Conservation (phyloP, 169 alveolate genomes). For the Blepharisma undulans region DNA sequence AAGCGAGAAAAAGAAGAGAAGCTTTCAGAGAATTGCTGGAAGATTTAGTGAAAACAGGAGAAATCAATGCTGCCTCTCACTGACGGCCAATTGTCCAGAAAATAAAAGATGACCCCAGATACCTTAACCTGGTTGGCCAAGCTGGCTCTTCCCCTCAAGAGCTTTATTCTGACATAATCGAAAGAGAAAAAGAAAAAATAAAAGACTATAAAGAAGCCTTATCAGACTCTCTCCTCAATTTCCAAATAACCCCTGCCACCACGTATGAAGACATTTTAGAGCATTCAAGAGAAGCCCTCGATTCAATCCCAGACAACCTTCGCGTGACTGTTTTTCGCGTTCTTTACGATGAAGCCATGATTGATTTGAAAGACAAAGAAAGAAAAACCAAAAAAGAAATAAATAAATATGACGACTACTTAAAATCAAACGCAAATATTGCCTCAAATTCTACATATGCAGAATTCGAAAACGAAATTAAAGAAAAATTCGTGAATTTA, state of each 20-base stretch:
- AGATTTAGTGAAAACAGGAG: conserved; percentile 15
- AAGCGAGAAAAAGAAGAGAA: conserved; percentile 52
- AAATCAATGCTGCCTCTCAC: conserved; percentile 35
- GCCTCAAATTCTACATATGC: conserved; percentile 16
- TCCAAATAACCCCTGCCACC: not conserved
- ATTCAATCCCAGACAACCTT: conserved; percentile 22
- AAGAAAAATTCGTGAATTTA: not conserved
- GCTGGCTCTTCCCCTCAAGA: conserved; percentile 50
- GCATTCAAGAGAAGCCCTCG: not conserved
- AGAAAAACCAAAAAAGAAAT: conserved; percentile 38
- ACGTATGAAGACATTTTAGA: not conserved
- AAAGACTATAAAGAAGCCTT: conserved; percentile 39
- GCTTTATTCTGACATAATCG: conserved; percentile 32
- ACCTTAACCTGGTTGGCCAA: conserved; percentile 39
- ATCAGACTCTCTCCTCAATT: not conserved
- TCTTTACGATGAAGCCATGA: conserved; percentile 15
- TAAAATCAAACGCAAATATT: conserved; percentile 21
- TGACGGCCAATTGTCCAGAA: conserved; percentile 30
- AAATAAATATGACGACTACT: conserved; percentile 33
- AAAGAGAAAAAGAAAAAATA: conserved; percentile 21
- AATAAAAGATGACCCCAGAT: conserved; percentile 39
- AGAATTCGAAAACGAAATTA: conserved; percentile 17
- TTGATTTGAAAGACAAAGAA: conserved; percentile 28
- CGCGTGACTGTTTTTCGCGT: not conserved
- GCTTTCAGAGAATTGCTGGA: conserved; percentile 41